Evolutionary conservation across 345 rosid genomes (phyloP).

Genomic region (Linum tenue): DNA sequence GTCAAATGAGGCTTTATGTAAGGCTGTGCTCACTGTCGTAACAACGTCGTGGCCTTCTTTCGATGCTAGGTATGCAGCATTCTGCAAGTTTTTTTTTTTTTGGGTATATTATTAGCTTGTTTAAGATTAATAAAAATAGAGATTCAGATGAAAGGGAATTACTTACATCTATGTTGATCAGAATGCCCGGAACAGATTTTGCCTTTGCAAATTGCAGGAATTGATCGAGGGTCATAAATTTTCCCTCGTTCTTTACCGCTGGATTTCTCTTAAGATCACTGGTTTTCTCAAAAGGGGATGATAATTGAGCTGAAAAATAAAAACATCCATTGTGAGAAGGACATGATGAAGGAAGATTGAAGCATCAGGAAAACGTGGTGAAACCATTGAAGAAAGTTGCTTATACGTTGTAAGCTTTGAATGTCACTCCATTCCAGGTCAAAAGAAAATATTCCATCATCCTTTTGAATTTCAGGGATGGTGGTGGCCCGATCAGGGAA

Average conservation of each 20-base stretch:
- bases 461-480: slow-evolving; percentile 55
- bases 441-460: slow-evolving; percentile 67
- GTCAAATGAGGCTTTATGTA: slow-evolving; percentile 56
- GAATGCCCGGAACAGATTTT: slow-evolving; percentile 59
- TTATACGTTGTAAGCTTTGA: slow-evolving; percentile 62
- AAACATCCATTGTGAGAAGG: neutral
- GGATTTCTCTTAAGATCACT: slow-evolving; percentile 45
- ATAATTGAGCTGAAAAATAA: slow-evolving; percentile 58
- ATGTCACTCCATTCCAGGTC: slow-evolving; percentile 86
- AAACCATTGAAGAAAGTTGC: neutral
- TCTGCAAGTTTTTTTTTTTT: slow-evolving; percentile 28
- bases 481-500: slow-evolving; percentile 42
- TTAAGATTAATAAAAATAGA: neutral
- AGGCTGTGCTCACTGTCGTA: slow-evolving; percentile 36
- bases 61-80: slow-evolving; percentile 79
- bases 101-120: neutral
- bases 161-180: slow-evolving; percentile 60
- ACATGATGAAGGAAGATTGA: neutral
- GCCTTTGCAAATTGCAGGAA: slow-evolving; percentile 69
- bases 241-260: slow-evolving; percentile 52
- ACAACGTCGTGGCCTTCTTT: slow-evolving; percentile 62
- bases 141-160: neutral
- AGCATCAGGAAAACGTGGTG: neutral
- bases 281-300: slow-evolving; percentile 36
- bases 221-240: slow-evolving; percentile 44